Evolutionary conservation across 176 grass and related monocot species (phyloP).

Genomic region (Triticum dicoccoides): DNA sequence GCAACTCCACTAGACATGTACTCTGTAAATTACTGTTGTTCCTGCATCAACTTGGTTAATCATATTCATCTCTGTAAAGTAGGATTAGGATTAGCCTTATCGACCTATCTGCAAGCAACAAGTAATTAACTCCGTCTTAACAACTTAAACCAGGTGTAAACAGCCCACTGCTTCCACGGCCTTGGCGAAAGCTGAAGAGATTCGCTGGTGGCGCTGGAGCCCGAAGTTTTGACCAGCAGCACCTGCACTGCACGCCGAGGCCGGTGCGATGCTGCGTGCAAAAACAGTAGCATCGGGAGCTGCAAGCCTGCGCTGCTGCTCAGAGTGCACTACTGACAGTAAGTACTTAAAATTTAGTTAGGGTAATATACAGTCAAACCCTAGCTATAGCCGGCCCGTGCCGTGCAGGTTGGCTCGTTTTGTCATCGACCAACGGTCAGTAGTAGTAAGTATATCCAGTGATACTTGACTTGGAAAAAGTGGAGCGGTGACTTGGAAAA

Average conservation of each 20-base stretch:
- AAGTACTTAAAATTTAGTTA: slow-evolving; percentile 17
- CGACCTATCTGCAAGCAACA: not conserved
- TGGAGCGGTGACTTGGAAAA: not conserved
- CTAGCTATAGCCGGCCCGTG: not conserved
- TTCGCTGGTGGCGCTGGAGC: not conserved
- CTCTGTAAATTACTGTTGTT: too few species aligned
- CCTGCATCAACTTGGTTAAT: too few species aligned
- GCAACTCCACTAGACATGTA: too few species aligned
- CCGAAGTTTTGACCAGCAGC: not conserved
- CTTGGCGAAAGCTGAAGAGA: not conserved
- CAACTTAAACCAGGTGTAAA: not conserved
- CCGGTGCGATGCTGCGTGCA: slow-evolving; percentile 26
- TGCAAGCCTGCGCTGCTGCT: not conserved
- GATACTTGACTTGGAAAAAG: not conserved
- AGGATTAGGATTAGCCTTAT: not conserved
- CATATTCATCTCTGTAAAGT: too few species aligned
- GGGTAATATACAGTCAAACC: not conserved
- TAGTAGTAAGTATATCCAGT: not conserved
- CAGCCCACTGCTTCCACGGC: not conserved
- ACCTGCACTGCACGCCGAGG: not conserved
- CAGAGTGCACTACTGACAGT: not conserved
- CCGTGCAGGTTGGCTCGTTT: not conserved
- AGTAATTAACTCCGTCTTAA: not conserved
- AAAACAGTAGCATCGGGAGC: not conserved
- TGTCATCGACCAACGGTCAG: slow-evolving; percentile 20